Base-by-base conservation (phyloP, 2,329 filamentous ascomycete genomes). In the Volutella citrinella region DNA sequence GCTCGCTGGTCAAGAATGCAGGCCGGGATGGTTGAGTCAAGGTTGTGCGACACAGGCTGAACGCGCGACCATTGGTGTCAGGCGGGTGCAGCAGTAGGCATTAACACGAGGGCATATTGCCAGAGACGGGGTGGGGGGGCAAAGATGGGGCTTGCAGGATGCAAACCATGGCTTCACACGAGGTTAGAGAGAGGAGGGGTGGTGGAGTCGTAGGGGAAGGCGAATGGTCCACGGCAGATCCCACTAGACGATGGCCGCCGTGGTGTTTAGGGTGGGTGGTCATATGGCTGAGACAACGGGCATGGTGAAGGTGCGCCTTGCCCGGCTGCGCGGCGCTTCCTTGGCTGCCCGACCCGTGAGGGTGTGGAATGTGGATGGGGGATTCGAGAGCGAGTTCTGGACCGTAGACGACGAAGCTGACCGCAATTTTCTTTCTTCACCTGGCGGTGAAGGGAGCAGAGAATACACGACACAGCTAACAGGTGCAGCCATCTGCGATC, bases 251-350 rank as follows among this genome's bases (percentile, higher is more conserved):
- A 45, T 36, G 33, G 40, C 43, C 46, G 45, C 38, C 32, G 37
- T 40, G 29, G 32, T 31, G 28, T 21, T 26, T 38, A 36, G 42
- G 46, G 30, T 41, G 43, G 49, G 34, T 51, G 49, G 50, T 51
- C 49, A 52, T 39, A 47, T 47, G 45, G 41, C 43, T 52, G 45
- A 52, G 49, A 52, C 47, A 52, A 49, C 39, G 47, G 34, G 39
- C 38, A 46, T 38, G 34, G 41, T 32, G 45, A 33, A 32, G 31
- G 30, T 21, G 32, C 33, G 37, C 38, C 32, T 40, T 27, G 40
- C 28, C 32, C 31, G 24, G 34, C 19, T 30, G n/a, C n/a, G 38
- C 45, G 45, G 46, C 49, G 42, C 38, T 38, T 36, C 24, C 25
- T 15, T 25, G 34, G 25, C n/a, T n/a, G n/a, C n/a, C n/a, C n/a